Evolutionary conservation across 225 moss, liverwort and hornwort genomes (phyloP).

Genomic region (Straminergon stramineum): DNA sequence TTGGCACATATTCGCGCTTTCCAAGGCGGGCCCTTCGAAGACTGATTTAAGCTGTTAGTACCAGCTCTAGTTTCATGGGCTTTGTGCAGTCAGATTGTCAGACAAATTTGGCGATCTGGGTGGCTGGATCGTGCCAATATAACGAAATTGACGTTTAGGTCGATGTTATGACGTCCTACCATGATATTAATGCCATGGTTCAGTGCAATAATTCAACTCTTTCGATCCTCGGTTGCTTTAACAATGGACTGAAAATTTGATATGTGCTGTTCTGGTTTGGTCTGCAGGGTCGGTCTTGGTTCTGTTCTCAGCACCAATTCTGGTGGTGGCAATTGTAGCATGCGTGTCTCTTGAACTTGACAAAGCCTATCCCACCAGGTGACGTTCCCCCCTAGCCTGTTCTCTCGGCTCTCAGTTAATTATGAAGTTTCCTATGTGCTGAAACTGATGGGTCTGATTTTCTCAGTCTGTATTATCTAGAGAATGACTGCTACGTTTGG

Average conservation of each 20-base stretch:
- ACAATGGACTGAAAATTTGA: not conserved
- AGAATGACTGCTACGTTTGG: not conserved
- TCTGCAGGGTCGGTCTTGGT: not conserved
- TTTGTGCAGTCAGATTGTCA: too few relatives aligned
- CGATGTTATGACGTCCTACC: not conserved
- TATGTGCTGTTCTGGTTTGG: not conserved
- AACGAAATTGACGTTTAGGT: not conserved
- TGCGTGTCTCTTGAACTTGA: conserved; percentile 6
- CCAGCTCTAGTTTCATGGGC: too few relatives aligned
- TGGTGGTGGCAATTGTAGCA: not conserved
- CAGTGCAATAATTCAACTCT: not conserved
- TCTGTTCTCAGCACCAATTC: not conserved
- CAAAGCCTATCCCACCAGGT: conserved; percentile 13
- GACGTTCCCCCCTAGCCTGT: too few relatives aligned
- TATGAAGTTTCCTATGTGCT: not conserved
- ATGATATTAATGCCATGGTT: not conserved
- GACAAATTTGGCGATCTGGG: too few relatives aligned
- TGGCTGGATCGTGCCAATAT: not conserved
- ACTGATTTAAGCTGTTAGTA: too few relatives aligned
- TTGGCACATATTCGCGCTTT: too few relatives aligned
- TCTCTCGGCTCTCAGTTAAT: not conserved
- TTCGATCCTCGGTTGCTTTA: not conserved
- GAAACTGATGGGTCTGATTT: too few relatives aligned
- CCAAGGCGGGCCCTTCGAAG: not conserved
- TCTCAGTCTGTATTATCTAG: too few relatives aligned